A percentile compares a stretch with the other conserved stretches of the same genome.
Conservation (phyloP, 768 basidiomycete species). For the Termitomyces sp. region DNA sequence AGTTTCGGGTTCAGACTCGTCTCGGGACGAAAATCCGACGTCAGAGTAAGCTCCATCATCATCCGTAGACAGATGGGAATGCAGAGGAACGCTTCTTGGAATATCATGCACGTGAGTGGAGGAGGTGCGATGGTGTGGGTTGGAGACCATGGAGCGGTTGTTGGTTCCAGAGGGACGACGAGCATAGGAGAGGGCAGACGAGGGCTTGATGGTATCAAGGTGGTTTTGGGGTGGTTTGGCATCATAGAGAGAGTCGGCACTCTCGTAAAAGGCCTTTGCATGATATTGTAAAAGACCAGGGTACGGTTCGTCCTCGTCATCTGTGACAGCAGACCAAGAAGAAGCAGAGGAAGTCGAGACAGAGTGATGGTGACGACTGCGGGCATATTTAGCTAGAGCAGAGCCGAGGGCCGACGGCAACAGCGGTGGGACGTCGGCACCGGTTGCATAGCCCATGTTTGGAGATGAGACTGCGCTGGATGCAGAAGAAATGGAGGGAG, state of each 20-base stretch:
- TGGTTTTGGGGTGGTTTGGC: slow-evolving; percentile 34
- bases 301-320: slow-evolving; percentile 56
- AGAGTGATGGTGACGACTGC: slow-evolving; percentile 42
- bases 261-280: slow-evolving; percentile 28
- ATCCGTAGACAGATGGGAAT: slow-evolving; percentile 34
- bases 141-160: slow-evolving; percentile 55
- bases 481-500: slow-evolving; percentile 61
- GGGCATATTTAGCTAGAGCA: slow-evolving; percentile 41
- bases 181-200: slow-evolving; percentile 53
- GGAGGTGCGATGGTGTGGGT: slow-evolving; percentile 49
- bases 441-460: slow-evolving; percentile 43
- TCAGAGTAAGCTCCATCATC: slow-evolving; percentile 43
- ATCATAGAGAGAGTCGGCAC: slow-evolving; percentile 34
- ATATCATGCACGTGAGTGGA: slow-evolving; percentile 32
- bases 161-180: slow-evolving; percentile 71
- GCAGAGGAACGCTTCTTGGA: slow-evolving; percentile 39
- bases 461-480: slow-evolving; percentile 72
- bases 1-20: slow-evolving; percentile 28
- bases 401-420: slow-evolving; percentile 62
- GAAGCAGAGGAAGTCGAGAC: slow-evolving; percentile 61
- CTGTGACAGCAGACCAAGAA: slow-evolving; percentile 62
- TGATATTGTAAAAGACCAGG: slow-evolving; percentile 28
- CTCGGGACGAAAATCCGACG: slow-evolving; percentile 33
- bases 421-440: slow-evolving; percentile 62
- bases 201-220: slow-evolving; percentile 29